A percentile compares a stretch with the other conserved stretches of the same genome.
These are phyloP conservation scores for Aspergillus niger DNA, from an alignment of 2,329 filamentous ascomycete species.

Conservation along the genomic window DNA sequence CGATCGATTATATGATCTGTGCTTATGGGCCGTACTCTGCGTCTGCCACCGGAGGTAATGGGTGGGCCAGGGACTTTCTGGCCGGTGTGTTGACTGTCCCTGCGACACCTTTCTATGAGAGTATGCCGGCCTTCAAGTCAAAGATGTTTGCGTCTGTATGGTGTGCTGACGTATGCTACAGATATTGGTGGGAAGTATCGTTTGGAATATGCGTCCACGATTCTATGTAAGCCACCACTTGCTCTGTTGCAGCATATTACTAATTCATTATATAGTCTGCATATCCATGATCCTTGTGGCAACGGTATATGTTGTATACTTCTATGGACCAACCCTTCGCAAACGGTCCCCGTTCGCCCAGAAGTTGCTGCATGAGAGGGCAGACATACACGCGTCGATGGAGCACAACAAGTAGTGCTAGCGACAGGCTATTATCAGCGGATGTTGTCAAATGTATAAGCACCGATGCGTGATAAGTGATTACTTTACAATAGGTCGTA, in stretches of 20 bases:
- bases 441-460: too few species aligned
- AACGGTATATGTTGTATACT: constrained; percentile 68
- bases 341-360: constrained; percentile 65
- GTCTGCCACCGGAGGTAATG: constrained; percentile 69
- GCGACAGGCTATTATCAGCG: too few species aligned
- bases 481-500: too few species aligned
- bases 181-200: constrained; percentile 59
- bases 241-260: too few species aligned
- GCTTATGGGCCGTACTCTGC: constrained; percentile 68
- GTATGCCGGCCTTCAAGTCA: neutral
- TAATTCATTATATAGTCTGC: constrained; percentile 36
- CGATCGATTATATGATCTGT: constrained; percentile 69
- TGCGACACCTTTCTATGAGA: constrained; percentile 54
- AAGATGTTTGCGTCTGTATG: fast-evolving
- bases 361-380: constrained; percentile 53
- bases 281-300: constrained; percentile 63
- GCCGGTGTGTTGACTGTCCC: constrained; percentile 65
- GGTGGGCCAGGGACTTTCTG: constrained; percentile 65
- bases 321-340: constrained; percentile 61
- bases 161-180: constrained; percentile 29
- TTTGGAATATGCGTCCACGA: constrained; percentile 62
- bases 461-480: too few species aligned
- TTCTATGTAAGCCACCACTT: constrained; percentile 50
- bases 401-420: neutral
- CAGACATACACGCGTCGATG: constrained; percentile 27